A percentile compares a stretch with the other conserved stretches of the same genome.
Conservation (phyloP, 495 filamentous ascomycete species). For the Aspergillus steynii region DNA sequence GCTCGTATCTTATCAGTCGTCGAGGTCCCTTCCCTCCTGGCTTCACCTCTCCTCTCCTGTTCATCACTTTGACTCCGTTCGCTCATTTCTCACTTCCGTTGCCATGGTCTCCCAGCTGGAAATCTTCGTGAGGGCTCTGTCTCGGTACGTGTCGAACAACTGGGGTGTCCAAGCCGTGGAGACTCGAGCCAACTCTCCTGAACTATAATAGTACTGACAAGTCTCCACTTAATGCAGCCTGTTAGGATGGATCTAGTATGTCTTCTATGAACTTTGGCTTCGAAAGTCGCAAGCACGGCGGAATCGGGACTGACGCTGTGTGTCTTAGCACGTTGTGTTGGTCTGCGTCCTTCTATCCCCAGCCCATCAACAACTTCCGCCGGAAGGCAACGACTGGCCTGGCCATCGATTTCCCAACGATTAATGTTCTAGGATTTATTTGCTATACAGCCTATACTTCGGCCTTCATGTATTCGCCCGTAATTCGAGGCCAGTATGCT, state of each 20-base stretch:
- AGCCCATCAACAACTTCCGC: conserved; percentile 72
- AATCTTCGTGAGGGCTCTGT: conserved; percentile 43
- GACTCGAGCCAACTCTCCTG: not conserved
- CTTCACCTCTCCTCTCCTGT: not conserved
- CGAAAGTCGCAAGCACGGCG: not conserved
- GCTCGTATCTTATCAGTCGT: conserved; percentile 9
- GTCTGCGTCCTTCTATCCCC: conserved; percentile 92
- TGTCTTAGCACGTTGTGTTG: conserved; percentile 61
- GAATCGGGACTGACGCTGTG: conserved; percentile 2
- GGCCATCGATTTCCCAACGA: conserved; percentile 79
- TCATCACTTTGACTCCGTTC: conserved; percentile 6
- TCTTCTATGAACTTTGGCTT: conserved; percentile 3
- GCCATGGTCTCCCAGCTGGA: conserved; percentile 33
- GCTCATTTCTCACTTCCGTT: not conserved
- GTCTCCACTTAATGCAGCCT: conserved; percentile 24
- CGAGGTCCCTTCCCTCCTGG: not conserved
- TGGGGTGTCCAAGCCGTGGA: not conserved
- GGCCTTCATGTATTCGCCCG: conserved; percentile 73
- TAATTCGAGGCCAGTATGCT: conserved; percentile 81
- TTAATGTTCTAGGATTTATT: conserved; percentile 82
- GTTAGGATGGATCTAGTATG: conserved; percentile 49
- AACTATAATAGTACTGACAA: conserved; percentile 11
- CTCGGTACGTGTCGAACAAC: conserved; percentile 34
- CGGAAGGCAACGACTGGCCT: conserved; percentile 77
- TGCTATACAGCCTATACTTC: conserved; percentile 74